Conservation (phyloP, 177 flowering plant genomes). For the Vitis hybrid region DNA sequence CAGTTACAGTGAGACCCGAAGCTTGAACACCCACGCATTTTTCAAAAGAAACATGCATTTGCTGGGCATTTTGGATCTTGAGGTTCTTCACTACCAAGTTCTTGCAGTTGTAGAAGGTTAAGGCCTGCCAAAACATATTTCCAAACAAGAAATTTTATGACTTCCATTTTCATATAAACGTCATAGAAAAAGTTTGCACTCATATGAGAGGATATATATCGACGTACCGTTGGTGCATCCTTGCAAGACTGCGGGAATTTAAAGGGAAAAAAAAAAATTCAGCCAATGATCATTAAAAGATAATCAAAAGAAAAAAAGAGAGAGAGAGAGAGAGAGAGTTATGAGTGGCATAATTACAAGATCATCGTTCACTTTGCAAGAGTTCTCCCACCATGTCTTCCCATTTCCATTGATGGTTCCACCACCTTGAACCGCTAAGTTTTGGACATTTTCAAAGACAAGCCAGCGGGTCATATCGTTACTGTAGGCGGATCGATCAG, state of each 20-base stretch:
- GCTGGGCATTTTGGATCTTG: slow-evolving; percentile 58
- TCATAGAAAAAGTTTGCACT: neutral
- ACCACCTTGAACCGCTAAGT: slow-evolving; percentile 62
- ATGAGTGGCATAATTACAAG: slow-evolving; percentile 29
- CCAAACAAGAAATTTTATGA: no score
- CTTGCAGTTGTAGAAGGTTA: slow-evolving; percentile 61
- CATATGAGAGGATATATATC: neutral
- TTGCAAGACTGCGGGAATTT: slow-evolving; percentile 69
- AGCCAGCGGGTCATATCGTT: slow-evolving; percentile 58
- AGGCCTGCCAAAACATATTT: slow-evolving; percentile 43
- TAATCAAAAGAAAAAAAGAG: neutral
- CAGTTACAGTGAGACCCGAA: no score
- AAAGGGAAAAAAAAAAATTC: slow-evolving; percentile 5
- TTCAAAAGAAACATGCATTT: slow-evolving; percentile 69
- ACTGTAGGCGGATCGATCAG: slow-evolving; percentile 38
- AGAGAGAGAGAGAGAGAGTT: neutral
- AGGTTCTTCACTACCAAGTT: slow-evolving; percentile 53
- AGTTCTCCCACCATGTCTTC: slow-evolving; percentile 76
- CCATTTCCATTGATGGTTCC: slow-evolving; percentile 89
- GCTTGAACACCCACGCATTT: slow-evolving; percentile 25
- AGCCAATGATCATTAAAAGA: slow-evolving; percentile 2
- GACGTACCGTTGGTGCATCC: slow-evolving; percentile 79
- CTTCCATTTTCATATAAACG: neutral
- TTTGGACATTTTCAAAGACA: slow-evolving; percentile 40
- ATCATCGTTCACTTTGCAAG: slow-evolving; percentile 66